These are phyloP conservation scores for Staphylotrichum longicolle DNA, from an alignment of 495 filamentous ascomycete species.

Conservation along the genomic window DNA sequence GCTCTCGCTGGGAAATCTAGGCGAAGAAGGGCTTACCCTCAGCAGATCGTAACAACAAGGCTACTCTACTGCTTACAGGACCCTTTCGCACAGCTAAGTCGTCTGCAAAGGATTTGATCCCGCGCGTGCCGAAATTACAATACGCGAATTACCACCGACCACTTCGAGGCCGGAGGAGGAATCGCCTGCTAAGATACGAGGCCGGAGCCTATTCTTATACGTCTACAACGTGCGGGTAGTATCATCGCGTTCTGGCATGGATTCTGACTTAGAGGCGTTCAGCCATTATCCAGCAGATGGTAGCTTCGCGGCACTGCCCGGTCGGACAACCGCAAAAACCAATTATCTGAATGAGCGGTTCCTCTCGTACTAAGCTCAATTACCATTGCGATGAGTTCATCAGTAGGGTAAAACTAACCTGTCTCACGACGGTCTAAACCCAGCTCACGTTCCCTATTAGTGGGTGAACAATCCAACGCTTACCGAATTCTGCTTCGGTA, in stretches of 20 bases:
- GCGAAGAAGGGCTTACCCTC: conserved; percentile 57
- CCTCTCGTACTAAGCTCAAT: conserved; percentile 70
- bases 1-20: conserved; percentile 44
- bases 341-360: conserved; percentile 71
- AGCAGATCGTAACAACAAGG: conserved; percentile 64
- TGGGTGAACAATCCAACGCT: conserved; percentile 58
- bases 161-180: conserved; percentile 30
- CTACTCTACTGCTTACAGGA: conserved; percentile 63
- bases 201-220: conserved; percentile 62
- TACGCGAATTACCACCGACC: conserved; percentile 42
- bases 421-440: conserved; percentile 57
- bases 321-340: conserved; percentile 68
- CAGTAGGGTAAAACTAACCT: conserved; percentile 51
- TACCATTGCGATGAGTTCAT: conserved; percentile 60
- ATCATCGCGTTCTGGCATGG: conserved; percentile 61
- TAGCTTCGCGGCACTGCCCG: conserved; percentile 59
- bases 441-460: conserved; percentile 54
- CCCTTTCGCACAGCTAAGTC: conserved; percentile 57
- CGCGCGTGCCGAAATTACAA: conserved; percentile 61
- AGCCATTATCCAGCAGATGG: conserved; percentile 67
- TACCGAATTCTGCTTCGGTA: conserved; percentile 52
- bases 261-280: conserved; percentile 71
- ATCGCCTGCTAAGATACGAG: conserved; percentile 36
- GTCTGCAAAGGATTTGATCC: conserved; percentile 66
- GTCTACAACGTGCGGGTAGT: conserved; percentile 60